Evolutionary conservation across 2,329 filamentous ascomycete genomes (phyloP), one percentile per base, ranked within the genome.

Genomic region (Aspergillus sclerotialis): DNA sequence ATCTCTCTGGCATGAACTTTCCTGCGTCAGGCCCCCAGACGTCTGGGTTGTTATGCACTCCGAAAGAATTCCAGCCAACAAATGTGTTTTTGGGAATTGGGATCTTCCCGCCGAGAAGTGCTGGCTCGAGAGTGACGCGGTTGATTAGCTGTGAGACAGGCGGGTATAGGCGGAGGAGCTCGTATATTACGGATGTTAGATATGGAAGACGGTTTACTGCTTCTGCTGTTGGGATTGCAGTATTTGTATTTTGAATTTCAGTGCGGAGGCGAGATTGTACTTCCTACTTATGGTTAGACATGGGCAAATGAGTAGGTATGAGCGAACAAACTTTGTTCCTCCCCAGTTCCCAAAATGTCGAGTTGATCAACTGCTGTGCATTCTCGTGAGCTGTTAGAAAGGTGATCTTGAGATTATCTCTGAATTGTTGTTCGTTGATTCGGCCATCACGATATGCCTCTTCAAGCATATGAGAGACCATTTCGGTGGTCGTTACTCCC

Each of bases 101-200:
- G n/a, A 66, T 44, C 4, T 42, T 31, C 1, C 42, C 42, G 5
- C 49, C 52, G 2, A 56, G 42, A 15, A 49, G 39, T 9, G 56
- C 50, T 0, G 59, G 46, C 2, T 44, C 40, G 3, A 41, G 32
- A 0, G 59, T 60, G 4, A 60, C 58, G 5, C 68, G 60, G 35
- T 73, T 73, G 42, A 72, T 65, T 27, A 73, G 55, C 38, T 72
- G 68, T 0, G 58, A 63, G 32, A 73, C 64, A 6, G 70, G 69
- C 0, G 70, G 70, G 36, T 66, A 69, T 29, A 73, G 55, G 2
- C 70, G 65, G 9, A 73, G 57, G 14, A 57, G 51, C 33, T 73
- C 69, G 40, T 67, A 64, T 13, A 72, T 52, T 15, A 67, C 56
- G 1, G 69, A 52, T 1, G 61, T 67, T 5, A 73, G 52, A 19